phyloP scores from a whole-genome alignment of 1,284 basidiomycete species.

The Fomitopsis schrenkii region DNA sequence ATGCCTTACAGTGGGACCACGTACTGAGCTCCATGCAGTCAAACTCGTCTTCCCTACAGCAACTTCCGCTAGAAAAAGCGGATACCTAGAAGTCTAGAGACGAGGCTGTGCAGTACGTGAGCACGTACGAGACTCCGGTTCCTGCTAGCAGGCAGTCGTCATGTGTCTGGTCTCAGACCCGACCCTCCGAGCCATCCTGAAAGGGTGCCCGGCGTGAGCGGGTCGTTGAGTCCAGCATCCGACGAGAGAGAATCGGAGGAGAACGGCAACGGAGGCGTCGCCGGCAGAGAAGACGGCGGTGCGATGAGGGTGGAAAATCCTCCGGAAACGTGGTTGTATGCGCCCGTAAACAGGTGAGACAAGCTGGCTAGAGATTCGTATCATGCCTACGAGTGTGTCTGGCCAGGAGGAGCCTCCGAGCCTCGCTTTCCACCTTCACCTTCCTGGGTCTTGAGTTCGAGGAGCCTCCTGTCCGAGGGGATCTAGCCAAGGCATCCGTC shows the following conservation, averaged over 20 bases:
- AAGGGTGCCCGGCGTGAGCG: background rate
- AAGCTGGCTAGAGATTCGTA: conserved; percentile 1
- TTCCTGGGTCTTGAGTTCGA: background rate
- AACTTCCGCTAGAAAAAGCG: background rate
- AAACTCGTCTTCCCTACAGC: conserved; percentile 7
- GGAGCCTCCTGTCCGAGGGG: no score
- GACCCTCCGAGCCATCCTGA: no score
- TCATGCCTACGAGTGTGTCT: conserved; percentile 3
- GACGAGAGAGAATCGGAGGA: conserved; percentile 1
- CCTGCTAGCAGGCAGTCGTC: no score
- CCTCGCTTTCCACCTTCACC: background rate
- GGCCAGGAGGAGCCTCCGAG: background rate
- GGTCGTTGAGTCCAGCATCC: background rate
- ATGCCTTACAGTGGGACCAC: background rate
- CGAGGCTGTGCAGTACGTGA: no score
- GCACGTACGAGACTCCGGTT: no score
- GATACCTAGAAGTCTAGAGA: background rate
- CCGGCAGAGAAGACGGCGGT: background rate
- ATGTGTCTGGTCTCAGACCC: no score
- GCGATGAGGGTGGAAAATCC: background rate
- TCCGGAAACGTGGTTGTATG: background rate
- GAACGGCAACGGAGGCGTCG: background rate
- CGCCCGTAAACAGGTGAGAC: background rate
- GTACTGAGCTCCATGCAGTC: conserved; percentile 5
- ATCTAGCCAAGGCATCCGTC: background rate